A percentile compares a stretch with the other conserved stretches of the same genome.
These are phyloP conservation scores for Phaffomyces antillensis DNA, from an alignment of 805 yeast genomes.

Conservation along the genomic window DNA sequence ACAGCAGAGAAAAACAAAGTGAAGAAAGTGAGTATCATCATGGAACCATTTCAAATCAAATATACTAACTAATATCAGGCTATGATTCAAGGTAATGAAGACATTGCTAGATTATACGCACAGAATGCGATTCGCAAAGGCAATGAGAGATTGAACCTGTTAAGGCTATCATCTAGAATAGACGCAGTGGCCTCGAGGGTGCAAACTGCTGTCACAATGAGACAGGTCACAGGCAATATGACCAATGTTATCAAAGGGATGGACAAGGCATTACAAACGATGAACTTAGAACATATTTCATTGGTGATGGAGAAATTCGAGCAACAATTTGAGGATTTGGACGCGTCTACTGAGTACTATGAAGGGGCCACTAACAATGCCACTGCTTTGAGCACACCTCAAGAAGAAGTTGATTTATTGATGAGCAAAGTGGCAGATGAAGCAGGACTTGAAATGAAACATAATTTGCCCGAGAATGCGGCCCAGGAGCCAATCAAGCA, in stretches of 20 bases:
- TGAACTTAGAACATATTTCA: constrained; percentile 91
- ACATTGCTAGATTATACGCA: constrained; percentile 90
- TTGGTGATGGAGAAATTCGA: constrained; percentile 97
- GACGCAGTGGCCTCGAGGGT: constrained; percentile 96
- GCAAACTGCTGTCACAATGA: constrained; percentile 97
- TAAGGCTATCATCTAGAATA: constrained; percentile 79
- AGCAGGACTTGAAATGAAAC: constrained; percentile 90
- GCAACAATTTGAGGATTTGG: constrained; percentile 90
- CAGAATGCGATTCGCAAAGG: constrained; percentile 92
- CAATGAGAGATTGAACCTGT: constrained; percentile 74
- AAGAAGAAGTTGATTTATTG: constrained; percentile 87
- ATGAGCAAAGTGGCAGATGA: constrained; percentile 94
- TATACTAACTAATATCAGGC: constrained; percentile 33
- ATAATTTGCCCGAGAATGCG: constrained; percentile 50
- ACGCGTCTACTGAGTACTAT: constrained; percentile 87
- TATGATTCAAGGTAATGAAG: constrained; percentile 75
- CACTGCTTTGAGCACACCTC: constrained; percentile 86
- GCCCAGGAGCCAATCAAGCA: constrained; percentile 50
- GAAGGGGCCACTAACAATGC: constrained; percentile 85
- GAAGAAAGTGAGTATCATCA: constrained; percentile 46
- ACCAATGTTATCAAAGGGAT: constrained; percentile 86
- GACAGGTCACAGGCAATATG: constrained; percentile 92
- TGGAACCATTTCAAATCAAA: neutral
- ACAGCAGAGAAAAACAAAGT: constrained; percentile 78
- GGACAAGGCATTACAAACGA: constrained; percentile 92